A percentile compares a stretch with the other conserved stretches of the same genome.
These are phyloP conservation scores for Arthrinium phaeospermum DNA, from an alignment of 2,329 filamentous ascomycete species.

Conservation along the genomic window DNA sequence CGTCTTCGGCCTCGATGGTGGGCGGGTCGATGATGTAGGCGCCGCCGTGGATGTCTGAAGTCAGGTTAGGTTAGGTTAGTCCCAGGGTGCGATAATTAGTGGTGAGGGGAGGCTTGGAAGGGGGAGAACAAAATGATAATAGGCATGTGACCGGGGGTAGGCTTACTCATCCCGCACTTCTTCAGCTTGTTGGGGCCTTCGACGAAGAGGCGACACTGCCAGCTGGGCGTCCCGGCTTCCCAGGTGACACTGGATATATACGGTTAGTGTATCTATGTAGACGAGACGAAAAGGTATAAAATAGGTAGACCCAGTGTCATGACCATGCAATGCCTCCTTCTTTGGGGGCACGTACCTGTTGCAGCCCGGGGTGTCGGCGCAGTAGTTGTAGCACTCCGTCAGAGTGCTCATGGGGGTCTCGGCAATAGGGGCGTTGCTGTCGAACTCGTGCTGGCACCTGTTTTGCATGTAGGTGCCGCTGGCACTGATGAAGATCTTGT, in stretches of 20 bases:
- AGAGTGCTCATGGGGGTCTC: background rate
- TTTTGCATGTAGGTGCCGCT: background rate
- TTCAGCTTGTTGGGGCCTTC: background rate
- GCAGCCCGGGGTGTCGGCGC: background rate
- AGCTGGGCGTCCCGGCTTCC: background rate
- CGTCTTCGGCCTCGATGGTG: background rate
- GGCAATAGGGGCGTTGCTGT: background rate
- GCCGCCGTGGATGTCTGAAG: background rate
- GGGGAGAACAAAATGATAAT: too few relatives aligned
- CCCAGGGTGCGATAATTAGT: too few relatives aligned
- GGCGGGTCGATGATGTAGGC: background rate
- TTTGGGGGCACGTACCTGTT: background rate
- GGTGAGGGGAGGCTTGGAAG: too few relatives aligned
- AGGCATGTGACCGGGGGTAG: too few relatives aligned
- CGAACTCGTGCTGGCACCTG: background rate
- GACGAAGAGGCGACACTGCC: background rate
- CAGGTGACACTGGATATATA: background rate
- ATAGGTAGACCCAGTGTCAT: too few relatives aligned
- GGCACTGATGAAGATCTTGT: constrained; percentile 1
- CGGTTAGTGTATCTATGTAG: background rate
- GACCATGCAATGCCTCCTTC: too few relatives aligned
- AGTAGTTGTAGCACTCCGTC: constrained; percentile 10
- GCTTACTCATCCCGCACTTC: background rate
- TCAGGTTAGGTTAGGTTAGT: too few relatives aligned
- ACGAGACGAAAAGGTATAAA: background rate